Percentiles rank a stretch among this genome's conserved stretches.
These are phyloP conservation scores for Starmerella gropengiesseri DNA, from an alignment of 805 yeast species.

Conservation along the genomic window DNA sequence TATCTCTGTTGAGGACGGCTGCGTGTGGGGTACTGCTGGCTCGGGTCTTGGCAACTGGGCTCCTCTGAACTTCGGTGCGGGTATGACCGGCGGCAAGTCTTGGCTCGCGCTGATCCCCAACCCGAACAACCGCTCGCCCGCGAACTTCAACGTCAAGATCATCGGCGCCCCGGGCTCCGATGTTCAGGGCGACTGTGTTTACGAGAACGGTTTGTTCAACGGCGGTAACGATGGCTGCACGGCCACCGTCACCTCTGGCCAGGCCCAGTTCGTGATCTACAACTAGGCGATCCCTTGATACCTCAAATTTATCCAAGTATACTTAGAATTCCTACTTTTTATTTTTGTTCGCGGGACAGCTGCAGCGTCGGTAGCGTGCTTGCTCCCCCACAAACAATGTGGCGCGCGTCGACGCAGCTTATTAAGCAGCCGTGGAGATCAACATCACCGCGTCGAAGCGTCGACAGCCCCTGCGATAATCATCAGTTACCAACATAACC, in stretches of 20 bases:
- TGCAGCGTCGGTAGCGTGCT: too few species aligned
- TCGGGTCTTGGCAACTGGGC: conserved; percentile 96
- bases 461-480: too few species aligned
- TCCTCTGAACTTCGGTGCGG: conserved; percentile 90
- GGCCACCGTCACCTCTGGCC: conserved; percentile 74
- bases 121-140: conserved; percentile 68
- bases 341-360: too few species aligned
- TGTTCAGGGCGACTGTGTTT: conserved; percentile 65
- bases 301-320: too few species aligned
- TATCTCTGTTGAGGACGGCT: conserved; percentile 78
- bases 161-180: conserved; percentile 54
- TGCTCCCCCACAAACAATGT: too few species aligned
- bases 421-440: too few species aligned
- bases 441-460: too few species aligned
- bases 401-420: too few species aligned
- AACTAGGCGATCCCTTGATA: too few species aligned
- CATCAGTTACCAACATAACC: too few species aligned
- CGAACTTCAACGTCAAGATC: conserved; percentile 68
- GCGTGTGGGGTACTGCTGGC: conserved; percentile 80
- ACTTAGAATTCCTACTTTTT: too few species aligned
- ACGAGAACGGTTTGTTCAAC: conserved; percentile 65
- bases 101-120: conserved; percentile 89
- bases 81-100: conserved; percentile 58
- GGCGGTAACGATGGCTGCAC: conserved; percentile 88
- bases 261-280: conserved; percentile 74